A percentile compares a stretch with the other conserved stretches of the same genome.
phyloP scores from a whole-genome alignment of 257 asterid species.

The Agastache rugosa region DNA sequence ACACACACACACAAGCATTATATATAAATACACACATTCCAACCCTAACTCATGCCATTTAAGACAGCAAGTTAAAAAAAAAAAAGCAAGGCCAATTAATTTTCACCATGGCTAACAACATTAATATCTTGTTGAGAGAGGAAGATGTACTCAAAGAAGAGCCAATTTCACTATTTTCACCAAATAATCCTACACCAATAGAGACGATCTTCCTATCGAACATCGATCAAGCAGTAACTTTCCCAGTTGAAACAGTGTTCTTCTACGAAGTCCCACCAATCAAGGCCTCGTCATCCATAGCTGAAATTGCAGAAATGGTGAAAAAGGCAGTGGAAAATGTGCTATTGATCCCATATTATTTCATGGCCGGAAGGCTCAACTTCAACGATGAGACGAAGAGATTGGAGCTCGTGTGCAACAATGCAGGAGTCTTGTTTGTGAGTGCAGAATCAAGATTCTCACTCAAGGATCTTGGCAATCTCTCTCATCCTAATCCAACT shows the following conservation, averaged over 20 bases:
- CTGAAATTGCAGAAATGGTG: background rate
- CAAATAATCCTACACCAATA: background rate
- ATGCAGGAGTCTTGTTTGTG: background rate
- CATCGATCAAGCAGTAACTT: conserved; percentile 1
- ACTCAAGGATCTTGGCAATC: background rate
- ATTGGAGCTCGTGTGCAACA: background rate
- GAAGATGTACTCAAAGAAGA: background rate
- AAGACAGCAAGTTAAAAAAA: background rate
- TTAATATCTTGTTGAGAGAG: background rate
- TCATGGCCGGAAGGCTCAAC: conserved; percentile 4
- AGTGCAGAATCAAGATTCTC: background rate
- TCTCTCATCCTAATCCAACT: background rate
- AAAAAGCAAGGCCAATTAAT: background rate
- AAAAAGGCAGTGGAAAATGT: background rate
- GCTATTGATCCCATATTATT: background rate
- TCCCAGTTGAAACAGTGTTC: conserved; percentile 7
- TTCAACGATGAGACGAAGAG: background rate
- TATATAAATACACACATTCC: background rate
- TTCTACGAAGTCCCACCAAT: background rate
- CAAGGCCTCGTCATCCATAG: background rate
- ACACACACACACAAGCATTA: background rate
- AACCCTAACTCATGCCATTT: background rate
- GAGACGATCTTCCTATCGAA: conserved; percentile 8
- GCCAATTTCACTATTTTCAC: background rate
- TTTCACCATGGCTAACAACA: background rate